Base-by-base conservation (phyloP, 2,329 filamentous ascomycete genomes). In the Tympanopsis confertula region DNA sequence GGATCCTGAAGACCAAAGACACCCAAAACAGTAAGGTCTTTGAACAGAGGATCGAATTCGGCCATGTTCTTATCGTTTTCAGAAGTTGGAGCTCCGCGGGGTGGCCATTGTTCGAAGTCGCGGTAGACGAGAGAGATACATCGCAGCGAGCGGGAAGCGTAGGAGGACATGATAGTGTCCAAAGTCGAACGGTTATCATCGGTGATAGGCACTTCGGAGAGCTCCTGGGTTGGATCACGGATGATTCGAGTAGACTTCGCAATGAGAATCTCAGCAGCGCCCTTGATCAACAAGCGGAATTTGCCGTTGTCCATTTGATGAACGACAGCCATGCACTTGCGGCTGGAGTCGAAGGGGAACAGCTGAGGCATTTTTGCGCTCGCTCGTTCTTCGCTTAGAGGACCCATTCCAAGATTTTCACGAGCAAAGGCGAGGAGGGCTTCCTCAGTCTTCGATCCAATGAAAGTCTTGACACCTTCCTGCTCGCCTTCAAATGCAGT, bases 371-470 rank as follows among this genome's bases (percentile, higher is more conserved):
- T 35, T 49, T 71, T 66, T 26, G 68, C 68, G 45, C 80, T 82
- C 13, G 73, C 66, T 14, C 81, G 68, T 47, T 78, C 78, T 42
- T 78, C 66, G 35, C 61, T 61, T 13, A 84, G 58, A 1, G 69
- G 65, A 4, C 70, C 71, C 64, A 86, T 76, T 30, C 68, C 79
- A 13, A 86, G 62, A 48, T 74, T 65, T 36, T 82, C 74, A 36
- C 71, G 68, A 15, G 79, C 77, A 50, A 86, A 85, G 18, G 67
- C 64, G n/a, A 87, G 66, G 12, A 87, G 63, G 17, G 82, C 82
- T 3, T 80, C 85, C 52, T 87, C 82, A 0, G 82, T 87, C 58
- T 86, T 86, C 4, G 82, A 86, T 20, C 82, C 82, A 43, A 86
- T 69, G 45, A 84, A 87, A 0, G 69, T 62, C 14, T 57, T 47